Evolutionary conservation across 176 grass and related monocot species (phyloP).

Genomic region (Triticum turgidum): DNA sequence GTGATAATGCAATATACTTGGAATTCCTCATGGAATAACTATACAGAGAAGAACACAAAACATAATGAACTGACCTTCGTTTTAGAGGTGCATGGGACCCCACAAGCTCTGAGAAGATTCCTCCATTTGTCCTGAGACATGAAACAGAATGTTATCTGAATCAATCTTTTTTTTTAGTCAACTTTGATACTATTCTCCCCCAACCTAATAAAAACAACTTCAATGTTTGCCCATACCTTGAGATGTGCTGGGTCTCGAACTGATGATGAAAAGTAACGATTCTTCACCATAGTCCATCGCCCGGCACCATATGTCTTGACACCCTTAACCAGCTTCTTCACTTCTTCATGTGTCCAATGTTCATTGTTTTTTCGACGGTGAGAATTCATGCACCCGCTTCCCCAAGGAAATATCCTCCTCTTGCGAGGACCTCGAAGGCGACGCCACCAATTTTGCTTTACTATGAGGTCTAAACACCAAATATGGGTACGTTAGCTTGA

Average conservation of each 20-base stretch:
- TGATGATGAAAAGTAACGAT: not conserved
- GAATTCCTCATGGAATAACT: not conserved
- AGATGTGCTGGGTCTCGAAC: conserved; percentile 9
- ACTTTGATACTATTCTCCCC: not conserved
- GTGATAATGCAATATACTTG: not conserved
- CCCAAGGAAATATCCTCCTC: not conserved
- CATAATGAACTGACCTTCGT: not conserved
- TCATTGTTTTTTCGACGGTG: conserved; percentile 12
- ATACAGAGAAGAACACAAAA: not conserved
- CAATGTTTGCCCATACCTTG: conserved; percentile 13
- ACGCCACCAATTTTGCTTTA: not conserved
- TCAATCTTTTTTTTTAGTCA: not conserved
- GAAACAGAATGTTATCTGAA: not conserved
- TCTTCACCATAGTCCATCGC: not conserved
- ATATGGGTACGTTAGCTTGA: not conserved
- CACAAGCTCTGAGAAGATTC: not conserved
- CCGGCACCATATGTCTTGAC: not conserved
- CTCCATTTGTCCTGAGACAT: not conserved
- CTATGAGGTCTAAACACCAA: not conserved
- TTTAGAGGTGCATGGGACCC: not conserved
- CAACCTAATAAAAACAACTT: not conserved
- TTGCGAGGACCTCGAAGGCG: not conserved
- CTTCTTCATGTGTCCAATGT: conserved; percentile 18
- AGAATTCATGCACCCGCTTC: not conserved
- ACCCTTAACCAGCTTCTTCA: not conserved